These are phyloP conservation scores for Pseudonectria buxi DNA, from an alignment of 2,329 filamentous ascomycete species.

Conservation along the genomic window DNA sequence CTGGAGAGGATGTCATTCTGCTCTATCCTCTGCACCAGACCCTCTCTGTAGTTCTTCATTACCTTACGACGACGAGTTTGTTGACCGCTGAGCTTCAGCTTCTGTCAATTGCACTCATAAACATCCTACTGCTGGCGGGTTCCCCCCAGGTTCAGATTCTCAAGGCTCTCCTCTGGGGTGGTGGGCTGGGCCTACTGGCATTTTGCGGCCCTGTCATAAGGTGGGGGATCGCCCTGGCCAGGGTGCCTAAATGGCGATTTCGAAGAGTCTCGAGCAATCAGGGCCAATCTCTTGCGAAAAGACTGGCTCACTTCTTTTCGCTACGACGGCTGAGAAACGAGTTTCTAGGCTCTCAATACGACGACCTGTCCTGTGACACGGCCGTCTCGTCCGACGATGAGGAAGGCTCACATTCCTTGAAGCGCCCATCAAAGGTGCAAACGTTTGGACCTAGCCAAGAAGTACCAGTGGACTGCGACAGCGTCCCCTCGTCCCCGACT, in stretches of 20 bases:
- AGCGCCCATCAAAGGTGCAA: conserved; percentile 20
- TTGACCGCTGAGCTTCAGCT: conserved; percentile 82
- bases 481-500: conserved; percentile 12
- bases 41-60: conserved; percentile 64
- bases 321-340: conserved; percentile 42
- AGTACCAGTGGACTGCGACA: conserved; percentile 6
- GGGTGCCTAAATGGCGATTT: conserved; percentile 89
- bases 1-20: conserved; percentile 53
- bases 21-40: conserved; percentile 81
- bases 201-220: conserved; percentile 66
- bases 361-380: conserved; percentile 27
- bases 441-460: conserved; percentile 22
- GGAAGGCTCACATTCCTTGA: conserved; percentile 9
- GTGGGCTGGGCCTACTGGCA: conserved; percentile 71
- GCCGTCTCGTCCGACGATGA: conserved; percentile 28
- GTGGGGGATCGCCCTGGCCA: conserved; percentile 79
- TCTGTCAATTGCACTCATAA: conserved; percentile 74
- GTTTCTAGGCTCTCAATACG: conserved; percentile 24
- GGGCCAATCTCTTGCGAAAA: conserved; percentile 32
- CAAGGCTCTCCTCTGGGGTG: conserved; percentile 76
- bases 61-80: conserved; percentile 82
- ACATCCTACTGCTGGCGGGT: conserved; percentile 67
- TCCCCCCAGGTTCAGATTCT: conserved; percentile 82
- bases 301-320: conserved; percentile 34
- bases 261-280: conserved; percentile 43